These are phyloP conservation scores for Albugo candida DNA, from an alignment of 352 stramenopile genomes.

Conservation along the genomic window DNA sequence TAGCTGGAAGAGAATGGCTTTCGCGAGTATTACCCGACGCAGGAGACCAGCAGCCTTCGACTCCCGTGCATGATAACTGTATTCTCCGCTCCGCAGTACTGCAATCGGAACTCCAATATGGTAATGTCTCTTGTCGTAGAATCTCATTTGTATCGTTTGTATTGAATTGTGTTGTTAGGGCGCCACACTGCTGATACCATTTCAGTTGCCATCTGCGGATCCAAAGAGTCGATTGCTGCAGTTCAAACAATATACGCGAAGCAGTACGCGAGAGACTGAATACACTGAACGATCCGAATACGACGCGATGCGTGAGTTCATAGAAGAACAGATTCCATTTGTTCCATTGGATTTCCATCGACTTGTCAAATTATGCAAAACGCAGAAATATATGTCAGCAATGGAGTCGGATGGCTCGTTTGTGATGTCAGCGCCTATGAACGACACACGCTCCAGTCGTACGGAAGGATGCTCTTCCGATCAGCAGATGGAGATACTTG, in stretches of 20 bases:
- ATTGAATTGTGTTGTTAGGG: slow-evolving; percentile 11
- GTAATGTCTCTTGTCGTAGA: neutral
- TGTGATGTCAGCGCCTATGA: no score
- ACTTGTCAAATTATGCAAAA: slow-evolving; percentile 27
- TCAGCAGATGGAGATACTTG: no score
- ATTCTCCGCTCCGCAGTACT: slow-evolving; percentile 73
- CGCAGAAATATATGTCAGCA: no score
- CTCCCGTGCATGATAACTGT: slow-evolving; percentile 52
- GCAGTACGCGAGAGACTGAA: slow-evolving; percentile 23
- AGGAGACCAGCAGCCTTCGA: slow-evolving; percentile 1
- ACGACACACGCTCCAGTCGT: no score
- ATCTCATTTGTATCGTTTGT: neutral
- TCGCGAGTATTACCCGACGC: slow-evolving; percentile 38
- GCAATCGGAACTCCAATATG: slow-evolving; percentile 68
- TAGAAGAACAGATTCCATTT: slow-evolving; percentile 42
- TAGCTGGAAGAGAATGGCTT: slow-evolving; percentile 54
- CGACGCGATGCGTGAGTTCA: slow-evolving; percentile 24
- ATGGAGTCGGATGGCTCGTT: no score
- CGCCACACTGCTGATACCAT: slow-evolving; percentile 46
- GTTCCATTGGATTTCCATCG: slow-evolving; percentile 65
- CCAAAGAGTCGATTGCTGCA: slow-evolving; percentile 16
- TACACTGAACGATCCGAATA: slow-evolving; percentile 35
- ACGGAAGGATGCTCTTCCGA: no score
- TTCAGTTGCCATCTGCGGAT: slow-evolving; percentile 11
- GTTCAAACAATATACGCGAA: slow-evolving; percentile 56